Evolutionary conservation across 306 rosid genomes (phyloP).

Genomic region (Casuarina equisetifolia): DNA sequence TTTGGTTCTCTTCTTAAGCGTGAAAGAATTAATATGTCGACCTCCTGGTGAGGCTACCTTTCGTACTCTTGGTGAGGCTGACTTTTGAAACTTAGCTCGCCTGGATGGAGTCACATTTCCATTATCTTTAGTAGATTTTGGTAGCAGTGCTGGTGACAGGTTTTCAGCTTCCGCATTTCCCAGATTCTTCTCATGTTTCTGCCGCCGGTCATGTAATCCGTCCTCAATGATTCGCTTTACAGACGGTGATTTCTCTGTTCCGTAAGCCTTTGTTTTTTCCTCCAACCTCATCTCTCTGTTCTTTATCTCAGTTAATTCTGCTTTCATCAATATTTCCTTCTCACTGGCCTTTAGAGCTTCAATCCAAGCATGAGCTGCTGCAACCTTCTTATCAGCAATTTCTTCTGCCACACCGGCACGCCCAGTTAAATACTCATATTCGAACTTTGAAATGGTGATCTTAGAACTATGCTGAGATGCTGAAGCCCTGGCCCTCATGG

Average conservation of each 20-base stretch:
- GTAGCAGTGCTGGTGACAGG: conserved; percentile 32
- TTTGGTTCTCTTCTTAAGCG: conserved; percentile 62
- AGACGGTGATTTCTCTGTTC: conserved; percentile 38
- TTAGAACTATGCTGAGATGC: conserved; percentile 53
- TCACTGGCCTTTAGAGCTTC: conserved; percentile 90
- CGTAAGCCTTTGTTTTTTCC: conserved; percentile 41
- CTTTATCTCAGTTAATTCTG: conserved; percentile 54
- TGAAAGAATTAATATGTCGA: conserved; percentile 48
- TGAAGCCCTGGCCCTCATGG: conserved; percentile 57
- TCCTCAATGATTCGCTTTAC: conserved; percentile 42
- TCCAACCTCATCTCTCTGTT: conserved; percentile 47
- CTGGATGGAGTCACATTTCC: conserved; percentile 43
- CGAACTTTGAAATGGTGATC: conserved; percentile 77
- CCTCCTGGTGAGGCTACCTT: conserved; percentile 60
- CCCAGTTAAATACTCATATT: conserved; percentile 67
- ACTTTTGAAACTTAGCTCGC: conserved; percentile 45
- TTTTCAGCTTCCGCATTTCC: conserved; percentile 34
- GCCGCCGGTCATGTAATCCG: conserved; percentile 40
- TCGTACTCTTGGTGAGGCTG: conserved; percentile 58
- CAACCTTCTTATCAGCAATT: conserved; percentile 83
- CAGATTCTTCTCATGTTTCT: conserved; percentile 45
- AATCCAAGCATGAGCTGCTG: conserved; percentile 82
- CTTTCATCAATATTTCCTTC: conserved; percentile 62
- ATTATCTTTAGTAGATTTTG: conserved; percentile 47
- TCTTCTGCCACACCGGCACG: conserved; percentile 70